Evolutionary conservation across 1,139 yeast species (phyloP), one percentile per base, ranked within the genome.

Genomic region (Taphrina communis): DNA sequence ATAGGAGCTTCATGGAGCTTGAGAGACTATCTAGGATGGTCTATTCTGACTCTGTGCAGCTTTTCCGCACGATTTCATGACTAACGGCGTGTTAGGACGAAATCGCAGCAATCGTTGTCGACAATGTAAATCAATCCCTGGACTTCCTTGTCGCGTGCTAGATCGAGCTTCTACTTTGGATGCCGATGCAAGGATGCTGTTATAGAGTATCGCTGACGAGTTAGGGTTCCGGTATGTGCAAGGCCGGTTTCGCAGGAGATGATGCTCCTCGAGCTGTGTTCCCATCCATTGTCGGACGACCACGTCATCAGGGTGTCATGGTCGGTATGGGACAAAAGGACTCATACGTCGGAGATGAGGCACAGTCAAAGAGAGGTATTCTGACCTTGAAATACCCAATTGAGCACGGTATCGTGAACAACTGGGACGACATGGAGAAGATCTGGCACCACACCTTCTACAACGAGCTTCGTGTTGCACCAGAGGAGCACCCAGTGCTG

Each of bases 341-440:
- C 85, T 94, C 98, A 72, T 94, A 94, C 80, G 98, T 94, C 79
- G 99, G 99, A 81, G 99, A 94, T 81, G 99, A 94, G 85, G 99
- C 99, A 74, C 99, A 94, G 86, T 92, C 98, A 77, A 94, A 94
- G 89, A 92, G 99, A 89, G 99, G 99, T 92, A 93, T 94, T 81
- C 88, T 94, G 81, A 92, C 97, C 79, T 86, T 94, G 82, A 90
- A 97, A 85, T 94, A 94, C 86, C 99, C 99, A 80, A 94, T 94
- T 82, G 99, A 94, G 86, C 99, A 94, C 87, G 99, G 99, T 90
- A 92, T 94, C 78, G 99, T 94, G 76, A 94, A 97, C 85, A 94
- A 94, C 94, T 94, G 99, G 99, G 98, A 94, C 81, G 99, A 94
- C 83, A 94, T 94, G 98, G 99, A 93, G 88, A 94, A 90, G 87